Percentiles rank a stretch among this genome's conserved stretches.
phyloP scores from a whole-genome alignment of 2,329 filamentous ascomycete species.

The Botrytis fragariae region DNA sequence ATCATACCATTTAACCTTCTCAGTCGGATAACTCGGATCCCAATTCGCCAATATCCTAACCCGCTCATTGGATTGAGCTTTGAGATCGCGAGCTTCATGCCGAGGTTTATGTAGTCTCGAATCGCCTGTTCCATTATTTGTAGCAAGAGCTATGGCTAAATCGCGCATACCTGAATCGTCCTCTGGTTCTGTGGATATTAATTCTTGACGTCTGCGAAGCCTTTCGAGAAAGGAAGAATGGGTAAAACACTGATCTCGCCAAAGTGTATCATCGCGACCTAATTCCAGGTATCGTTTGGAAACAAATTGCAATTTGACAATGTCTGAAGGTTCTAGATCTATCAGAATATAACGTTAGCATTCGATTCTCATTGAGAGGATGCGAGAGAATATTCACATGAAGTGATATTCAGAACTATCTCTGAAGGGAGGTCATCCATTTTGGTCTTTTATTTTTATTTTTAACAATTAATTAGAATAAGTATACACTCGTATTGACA shows the following conservation, averaged over 20 bases:
- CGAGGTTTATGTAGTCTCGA: constrained; percentile 30
- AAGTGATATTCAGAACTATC: constrained; percentile 18
- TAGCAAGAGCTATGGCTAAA: constrained; percentile 32
- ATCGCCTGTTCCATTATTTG: constrained; percentile 32
- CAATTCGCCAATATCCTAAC: constrained; percentile 70
- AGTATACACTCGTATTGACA: background rate
- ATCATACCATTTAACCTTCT: constrained; percentile 79
- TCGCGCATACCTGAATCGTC: constrained; percentile 43
- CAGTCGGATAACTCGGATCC: constrained; percentile 73
- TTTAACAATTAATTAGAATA: background rate
- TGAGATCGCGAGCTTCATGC: constrained; percentile 30
- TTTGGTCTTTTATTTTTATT: no score
- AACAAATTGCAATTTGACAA: constrained; percentile 67
- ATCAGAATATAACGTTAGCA: background rate
- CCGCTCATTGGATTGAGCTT: constrained; percentile 41
- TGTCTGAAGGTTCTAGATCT: constrained; percentile 63
- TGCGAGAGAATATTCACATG: constrained; percentile 5
- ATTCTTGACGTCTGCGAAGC: constrained; percentile 53
- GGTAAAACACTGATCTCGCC: constrained; percentile 73
- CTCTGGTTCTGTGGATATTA: constrained; percentile 41
- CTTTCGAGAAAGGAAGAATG: constrained; percentile 63
- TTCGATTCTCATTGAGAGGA: background rate
- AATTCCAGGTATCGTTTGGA: constrained; percentile 64
- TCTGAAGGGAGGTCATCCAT: constrained; percentile 21
- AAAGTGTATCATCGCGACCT: constrained; percentile 71